A percentile compares a stretch with the other conserved stretches of the same genome.
Evolutionary conservation across 129 eudicot species (phyloP).

Genomic region (Kitagawia praeruptora): DNA sequence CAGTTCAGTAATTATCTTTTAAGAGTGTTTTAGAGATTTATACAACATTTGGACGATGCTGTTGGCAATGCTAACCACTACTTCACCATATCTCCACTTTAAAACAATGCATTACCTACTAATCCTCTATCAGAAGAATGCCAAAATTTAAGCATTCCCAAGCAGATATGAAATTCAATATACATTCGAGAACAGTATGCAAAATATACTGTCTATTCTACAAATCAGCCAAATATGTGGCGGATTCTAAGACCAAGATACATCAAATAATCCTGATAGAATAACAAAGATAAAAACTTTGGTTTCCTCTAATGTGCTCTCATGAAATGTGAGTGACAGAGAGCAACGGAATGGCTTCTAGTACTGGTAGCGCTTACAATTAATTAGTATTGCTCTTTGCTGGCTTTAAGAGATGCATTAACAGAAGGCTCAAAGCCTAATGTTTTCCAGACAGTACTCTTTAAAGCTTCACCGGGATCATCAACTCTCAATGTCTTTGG

Average conservation of each 20-base stretch:
- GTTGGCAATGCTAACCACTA: background rate
- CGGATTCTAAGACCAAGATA: background rate
- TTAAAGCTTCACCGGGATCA: conserved; percentile 6
- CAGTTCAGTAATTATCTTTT: too few species aligned
- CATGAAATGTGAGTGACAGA: conserved; percentile 1
- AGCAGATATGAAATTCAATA: conserved; percentile 3
- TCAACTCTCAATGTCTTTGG: background rate
- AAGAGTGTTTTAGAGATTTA: background rate
- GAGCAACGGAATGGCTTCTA: conserved; percentile 3
- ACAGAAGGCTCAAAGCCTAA: conserved; percentile 9
- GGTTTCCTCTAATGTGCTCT: background rate
- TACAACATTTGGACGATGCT: background rate
- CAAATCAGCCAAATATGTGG: background rate
- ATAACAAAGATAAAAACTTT: background rate
- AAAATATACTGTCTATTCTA: background rate
- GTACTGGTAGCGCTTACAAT: background rate
- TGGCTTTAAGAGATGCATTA: background rate
- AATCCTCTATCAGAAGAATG: background rate
- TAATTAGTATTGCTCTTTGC: background rate
- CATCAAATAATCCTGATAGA: background rate
- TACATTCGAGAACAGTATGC: background rate
- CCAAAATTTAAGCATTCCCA: background rate
- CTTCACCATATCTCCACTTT: background rate
- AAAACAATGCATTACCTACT: background rate
- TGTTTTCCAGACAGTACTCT: conserved; percentile 8